These are phyloP conservation scores for Sporothrix brunneoviolacea DNA, from an alignment of 2,329 filamentous ascomycete genomes.

Conservation along the genomic window DNA sequence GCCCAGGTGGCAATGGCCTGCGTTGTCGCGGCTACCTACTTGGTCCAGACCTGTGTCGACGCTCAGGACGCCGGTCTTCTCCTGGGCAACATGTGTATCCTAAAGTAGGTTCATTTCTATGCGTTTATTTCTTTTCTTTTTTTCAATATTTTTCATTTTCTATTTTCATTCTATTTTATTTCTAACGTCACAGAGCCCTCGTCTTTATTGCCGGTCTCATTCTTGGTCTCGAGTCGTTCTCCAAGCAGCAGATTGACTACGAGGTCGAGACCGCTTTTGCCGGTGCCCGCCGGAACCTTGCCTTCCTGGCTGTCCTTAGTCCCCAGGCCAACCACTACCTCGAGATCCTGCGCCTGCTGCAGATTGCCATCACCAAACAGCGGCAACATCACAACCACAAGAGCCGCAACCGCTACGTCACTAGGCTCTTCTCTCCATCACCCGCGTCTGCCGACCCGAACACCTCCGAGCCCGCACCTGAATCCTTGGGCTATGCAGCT, in stretches of 20 bases:
- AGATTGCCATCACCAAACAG: conserved; percentile 16
- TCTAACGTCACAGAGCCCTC: conserved; percentile 33
- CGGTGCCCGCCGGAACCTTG: conserved; percentile 15
- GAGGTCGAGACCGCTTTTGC: conserved; percentile 14
- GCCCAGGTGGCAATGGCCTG: conserved; percentile 18
- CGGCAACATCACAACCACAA: conserved; percentile 29
- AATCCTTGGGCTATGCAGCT: too few species aligned
- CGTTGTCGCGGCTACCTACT: conserved; percentile 17
- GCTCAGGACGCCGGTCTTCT: conserved; percentile 15
- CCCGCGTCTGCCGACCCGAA: too few species aligned
- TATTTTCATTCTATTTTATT: background rate
- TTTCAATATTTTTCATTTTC: background rate
- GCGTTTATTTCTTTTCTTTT: background rate
- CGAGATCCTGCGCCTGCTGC: conserved; percentile 18
- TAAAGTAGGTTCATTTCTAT: conserved; percentile 3
- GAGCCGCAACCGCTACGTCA: conserved; percentile 28
- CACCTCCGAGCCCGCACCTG: too few species aligned
- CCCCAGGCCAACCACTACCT: conserved; percentile 20
- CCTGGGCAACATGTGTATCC: conserved; percentile 16
- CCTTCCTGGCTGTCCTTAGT: conserved; percentile 9
- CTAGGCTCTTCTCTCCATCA: too few species aligned
- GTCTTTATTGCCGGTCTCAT: conserved; percentile 52
- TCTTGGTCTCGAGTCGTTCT: conserved; percentile 37
- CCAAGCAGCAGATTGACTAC: conserved; percentile 10
- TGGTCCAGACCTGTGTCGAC: conserved; percentile 19